Base-by-base conservation (phyloP, 176 grass and related monocot genomes). In the Oryza meyeriana region DNA sequence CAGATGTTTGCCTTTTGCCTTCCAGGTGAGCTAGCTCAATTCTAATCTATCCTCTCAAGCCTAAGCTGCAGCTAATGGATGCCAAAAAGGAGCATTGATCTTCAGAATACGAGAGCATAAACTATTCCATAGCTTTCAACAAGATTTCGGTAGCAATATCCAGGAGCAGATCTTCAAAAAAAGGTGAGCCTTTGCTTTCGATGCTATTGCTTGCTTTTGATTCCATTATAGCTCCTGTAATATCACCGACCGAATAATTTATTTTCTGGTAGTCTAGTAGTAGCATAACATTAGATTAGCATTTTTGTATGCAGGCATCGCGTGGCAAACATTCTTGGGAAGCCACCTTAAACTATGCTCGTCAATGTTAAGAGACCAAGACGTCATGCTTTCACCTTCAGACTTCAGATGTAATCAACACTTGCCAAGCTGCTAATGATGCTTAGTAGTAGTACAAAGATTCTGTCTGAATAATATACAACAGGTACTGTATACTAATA, bases 251-350 rank as follows among this genome's bases (percentile, higher is more conserved):
- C 76, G 31, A 69, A 74, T 62, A 88, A 30, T 84, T 80, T 88
- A 80, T 68, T 74, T 61, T 48, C 35, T 39, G 80, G 61, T 79
- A 71, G 44, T 18, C 36, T 7, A 31, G 48, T 7, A 31, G 48
- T 18, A 62, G 81, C 81, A 25, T 84, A 75, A 67, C 39, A 57
- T 36, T 38, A 32, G 8, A 57, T 36, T 38, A 55, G 30, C 31
- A 12, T 30, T 40, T 48, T 45, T 32, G 61, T 66, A 32, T 45
- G 18, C 61, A n/a, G 32, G 33, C 55, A 63, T 18, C 27, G 41
- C 86, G 22, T n/a, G 77, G 61, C 80, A 17, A 81, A 78, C 83
- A 89, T 89, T 86, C 83, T 85, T 5, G 78, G 57, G 87, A 89
- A 82, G 31, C 65, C 78, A 45, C 52, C 65, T 72, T 71, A 81